phyloP scores from a whole-genome alignment of 768 basidiomycete species.

The Kwoniella dendrophila region DNA sequence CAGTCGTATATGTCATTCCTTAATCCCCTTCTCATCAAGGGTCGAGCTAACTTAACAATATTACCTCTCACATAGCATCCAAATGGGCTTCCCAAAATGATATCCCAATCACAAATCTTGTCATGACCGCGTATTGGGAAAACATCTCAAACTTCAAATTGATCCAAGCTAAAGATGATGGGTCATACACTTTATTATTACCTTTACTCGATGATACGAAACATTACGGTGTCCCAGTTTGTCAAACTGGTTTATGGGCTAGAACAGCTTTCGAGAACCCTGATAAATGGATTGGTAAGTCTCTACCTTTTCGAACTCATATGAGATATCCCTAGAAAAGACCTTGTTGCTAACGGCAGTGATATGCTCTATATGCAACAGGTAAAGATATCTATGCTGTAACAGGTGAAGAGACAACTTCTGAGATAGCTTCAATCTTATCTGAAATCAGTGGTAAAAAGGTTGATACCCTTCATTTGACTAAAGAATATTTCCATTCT shows the following conservation, averaged over 20 bases:
- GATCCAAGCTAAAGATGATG: constrained; percentile 10
- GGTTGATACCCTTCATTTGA: constrained; percentile 26
- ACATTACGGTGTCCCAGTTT: constrained; percentile 16
- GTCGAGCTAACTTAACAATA: not conserved
- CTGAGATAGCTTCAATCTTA: constrained; percentile 20
- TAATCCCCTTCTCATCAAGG: not conserved
- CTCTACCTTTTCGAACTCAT: not conserved
- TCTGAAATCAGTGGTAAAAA: constrained; percentile 20
- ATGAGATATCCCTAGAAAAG: not conserved
- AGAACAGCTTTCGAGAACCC: constrained; percentile 14
- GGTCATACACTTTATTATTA: constrained; percentile 1
- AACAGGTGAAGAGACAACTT: constrained; percentile 4
- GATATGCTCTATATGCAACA: not conserved
- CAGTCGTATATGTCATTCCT: not conserved
- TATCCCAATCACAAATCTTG: constrained; percentile 19
- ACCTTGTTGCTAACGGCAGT: not conserved
- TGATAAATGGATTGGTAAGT: constrained; percentile 25
- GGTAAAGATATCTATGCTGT: constrained; percentile 27
- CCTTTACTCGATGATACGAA: constrained; percentile 21
- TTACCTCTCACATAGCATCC: constrained; percentile 9
- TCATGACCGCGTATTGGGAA: constrained; percentile 23
- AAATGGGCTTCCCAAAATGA: constrained; percentile 16
- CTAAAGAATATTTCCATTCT: constrained; percentile 14
- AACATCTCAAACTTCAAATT: constrained; percentile 15
- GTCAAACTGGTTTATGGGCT: constrained; percentile 27